Conservation (phyloP, 352 stramenopile genomes). For the Pythium aristosporum region DNA sequence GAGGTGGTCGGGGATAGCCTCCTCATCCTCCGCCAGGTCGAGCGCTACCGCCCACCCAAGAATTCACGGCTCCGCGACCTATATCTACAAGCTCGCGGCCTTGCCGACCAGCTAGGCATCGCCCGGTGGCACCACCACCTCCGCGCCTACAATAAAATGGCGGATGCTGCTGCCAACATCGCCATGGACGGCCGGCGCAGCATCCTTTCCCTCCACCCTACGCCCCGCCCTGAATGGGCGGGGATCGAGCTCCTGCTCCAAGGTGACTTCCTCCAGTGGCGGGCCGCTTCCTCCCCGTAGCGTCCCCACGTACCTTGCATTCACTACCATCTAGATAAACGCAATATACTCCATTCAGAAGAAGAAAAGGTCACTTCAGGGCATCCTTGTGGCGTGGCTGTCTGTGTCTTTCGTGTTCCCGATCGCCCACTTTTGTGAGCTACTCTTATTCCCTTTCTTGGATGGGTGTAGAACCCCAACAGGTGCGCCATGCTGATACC, state of each 20-base stretch:
- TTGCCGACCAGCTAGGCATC: not conserved
- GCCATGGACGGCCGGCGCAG: slow-evolving; percentile 9
- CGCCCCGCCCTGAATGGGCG: not conserved
- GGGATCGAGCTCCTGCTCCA: not conserved
- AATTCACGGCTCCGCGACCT: not conserved
- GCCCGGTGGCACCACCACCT: slow-evolving; percentile 6
- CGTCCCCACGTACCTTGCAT: not conserved
- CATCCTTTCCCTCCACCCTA: slow-evolving; percentile 4
- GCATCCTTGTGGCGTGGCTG: slow-evolving; percentile 16
- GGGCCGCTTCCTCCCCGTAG: not conserved
- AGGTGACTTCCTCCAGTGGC: slow-evolving; percentile 2
- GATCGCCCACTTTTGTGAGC: slow-evolving; percentile 20
- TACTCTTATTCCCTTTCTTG: no score
- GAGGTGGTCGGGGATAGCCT: not conserved
- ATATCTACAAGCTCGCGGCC: not conserved
- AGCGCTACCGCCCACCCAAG: not conserved
- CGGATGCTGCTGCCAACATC: slow-evolving; percentile 6
- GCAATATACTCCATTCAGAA: not conserved
- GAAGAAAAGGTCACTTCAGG: slow-evolving; percentile 6
- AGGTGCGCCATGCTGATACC: not conserved
- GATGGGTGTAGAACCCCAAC: no score
- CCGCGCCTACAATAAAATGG: slow-evolving; percentile 11
- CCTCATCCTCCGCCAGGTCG: not conserved
- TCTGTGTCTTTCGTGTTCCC: slow-evolving; percentile 17
- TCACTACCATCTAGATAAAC: not conserved